Percentiles rank a stretch among this genome's conserved stretches.
These are phyloP conservation scores for Strobilomyces confusus DNA, from an alignment of 768 basidiomycete species.

Conservation along the genomic window DNA sequence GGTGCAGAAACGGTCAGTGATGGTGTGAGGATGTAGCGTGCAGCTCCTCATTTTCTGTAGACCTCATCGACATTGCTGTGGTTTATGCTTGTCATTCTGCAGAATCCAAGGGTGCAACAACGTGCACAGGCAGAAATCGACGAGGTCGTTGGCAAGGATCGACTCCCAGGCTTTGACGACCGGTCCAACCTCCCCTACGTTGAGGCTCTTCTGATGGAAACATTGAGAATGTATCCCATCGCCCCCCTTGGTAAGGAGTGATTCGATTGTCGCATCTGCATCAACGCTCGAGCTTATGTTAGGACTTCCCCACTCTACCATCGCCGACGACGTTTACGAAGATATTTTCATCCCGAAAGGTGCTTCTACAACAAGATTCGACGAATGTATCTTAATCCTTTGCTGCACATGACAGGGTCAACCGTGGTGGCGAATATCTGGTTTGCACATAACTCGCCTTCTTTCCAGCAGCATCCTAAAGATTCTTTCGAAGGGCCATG, in stretches of 20 bases:
- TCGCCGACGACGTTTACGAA: background rate
- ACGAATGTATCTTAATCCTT: background rate
- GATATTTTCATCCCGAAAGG: background rate
- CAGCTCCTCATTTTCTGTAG: slow-evolving; percentile 5
- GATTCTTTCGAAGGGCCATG: slow-evolving; percentile 15
- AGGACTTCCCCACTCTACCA: slow-evolving; percentile 15
- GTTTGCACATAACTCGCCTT: background rate
- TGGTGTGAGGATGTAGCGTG: background rate
- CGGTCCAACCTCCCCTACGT: background rate
- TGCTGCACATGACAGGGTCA: slow-evolving; percentile 7
- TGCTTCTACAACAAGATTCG: slow-evolving; percentile 1
- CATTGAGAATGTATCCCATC: background rate
- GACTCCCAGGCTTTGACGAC: background rate
- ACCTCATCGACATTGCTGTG: slow-evolving; percentile 3
- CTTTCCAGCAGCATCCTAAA: background rate
- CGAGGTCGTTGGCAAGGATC: background rate
- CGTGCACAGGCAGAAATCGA: background rate
- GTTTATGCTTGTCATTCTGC: slow-evolving; percentile 32
- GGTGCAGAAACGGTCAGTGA: slow-evolving; percentile 19
- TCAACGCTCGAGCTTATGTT: background rate
- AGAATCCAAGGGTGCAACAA: slow-evolving; percentile 28
- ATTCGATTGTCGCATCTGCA: background rate
- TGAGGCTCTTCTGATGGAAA: background rate
- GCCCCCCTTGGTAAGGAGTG: slow-evolving; percentile 12
- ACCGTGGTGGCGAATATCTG: slow-evolving; percentile 19